These are phyloP conservation scores for Backusella macrospora DNA, from an alignment of 192 early-diverging fungal genomes.

Conservation along the genomic window DNA sequence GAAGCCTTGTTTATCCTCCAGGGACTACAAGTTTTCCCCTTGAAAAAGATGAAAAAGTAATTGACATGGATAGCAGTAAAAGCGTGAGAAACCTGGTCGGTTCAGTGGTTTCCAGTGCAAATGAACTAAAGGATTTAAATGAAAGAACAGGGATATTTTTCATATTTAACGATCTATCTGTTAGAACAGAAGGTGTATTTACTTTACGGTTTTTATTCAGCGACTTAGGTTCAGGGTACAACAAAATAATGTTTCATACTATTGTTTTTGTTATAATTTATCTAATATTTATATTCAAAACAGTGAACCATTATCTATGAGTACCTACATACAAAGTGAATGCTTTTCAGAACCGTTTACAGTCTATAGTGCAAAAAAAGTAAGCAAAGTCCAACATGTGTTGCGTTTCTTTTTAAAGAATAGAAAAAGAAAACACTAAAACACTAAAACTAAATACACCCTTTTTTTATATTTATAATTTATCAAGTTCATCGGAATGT, in stretches of 20 bases:
- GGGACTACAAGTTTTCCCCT: neutral
- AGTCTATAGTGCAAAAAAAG: constrained; percentile 33
- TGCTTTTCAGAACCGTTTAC: constrained; percentile 30
- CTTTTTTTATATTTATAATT: neutral
- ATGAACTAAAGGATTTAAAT: constrained; percentile 47
- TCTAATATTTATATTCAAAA: neutral
- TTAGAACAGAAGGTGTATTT: constrained; percentile 71
- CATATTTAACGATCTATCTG: constrained; percentile 72
- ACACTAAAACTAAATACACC: neutral
- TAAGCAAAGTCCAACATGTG: neutral
- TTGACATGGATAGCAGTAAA: constrained; percentile 36
- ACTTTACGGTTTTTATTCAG: constrained; percentile 67
- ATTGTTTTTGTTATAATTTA: no score
- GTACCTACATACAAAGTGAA: constrained; percentile 19
- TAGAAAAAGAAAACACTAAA: neutral
- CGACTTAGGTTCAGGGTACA: constrained; percentile 41
- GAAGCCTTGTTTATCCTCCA: constrained; percentile 58
- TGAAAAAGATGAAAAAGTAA: constrained; percentile 12
- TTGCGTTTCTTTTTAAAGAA: neutral
- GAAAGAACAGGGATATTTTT: constrained; percentile 69
- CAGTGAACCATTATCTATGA: constrained; percentile 20
- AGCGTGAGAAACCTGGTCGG: constrained; percentile 60
- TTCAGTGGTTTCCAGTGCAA: constrained; percentile 54
- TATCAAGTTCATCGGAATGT: constrained; percentile 41
- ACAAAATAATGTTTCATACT: neutral